A percentile compares a stretch with the other conserved stretches of the same genome.
Conservation (phyloP, 345 rosid genomes). For the Citrus hindsii region DNA sequence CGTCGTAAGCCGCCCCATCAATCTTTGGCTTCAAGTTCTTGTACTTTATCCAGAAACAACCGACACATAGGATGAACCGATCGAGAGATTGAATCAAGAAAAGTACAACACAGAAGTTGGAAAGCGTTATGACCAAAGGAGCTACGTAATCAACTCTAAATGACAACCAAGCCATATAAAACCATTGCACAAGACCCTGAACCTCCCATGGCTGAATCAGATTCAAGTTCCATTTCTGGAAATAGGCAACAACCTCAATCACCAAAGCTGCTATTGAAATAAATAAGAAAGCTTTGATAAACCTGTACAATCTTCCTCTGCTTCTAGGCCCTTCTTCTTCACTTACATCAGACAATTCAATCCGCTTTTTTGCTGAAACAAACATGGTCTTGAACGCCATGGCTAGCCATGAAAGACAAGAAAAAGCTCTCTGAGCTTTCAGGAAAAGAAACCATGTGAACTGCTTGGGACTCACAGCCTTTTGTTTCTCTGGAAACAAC, state of each 20-base stretch:
- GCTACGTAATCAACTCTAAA: conserved; percentile 72
- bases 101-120: conserved; percentile 63
- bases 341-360: conserved; percentile 33
- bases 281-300: conserved; percentile 63
- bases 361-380: conserved; percentile 58
- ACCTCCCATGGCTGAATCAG: conserved; percentile 69
- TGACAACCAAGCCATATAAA: conserved; percentile 72
- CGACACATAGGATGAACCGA: conserved; percentile 66
- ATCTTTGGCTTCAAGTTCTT: conserved; percentile 63
- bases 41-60: conserved; percentile 84
- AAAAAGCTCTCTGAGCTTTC: conserved; percentile 55
- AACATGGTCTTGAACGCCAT: conserved; percentile 32
- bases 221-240: conserved; percentile 67
- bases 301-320: conserved; percentile 67
- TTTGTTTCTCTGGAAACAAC: conserved; percentile 62
- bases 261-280: conserved; percentile 58
- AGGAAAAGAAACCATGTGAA: conserved; percentile 77
- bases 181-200: conserved; percentile 64
- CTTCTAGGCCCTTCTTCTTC: conserved; percentile 67
- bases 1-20: conserved; percentile 41
- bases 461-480: conserved; percentile 68
- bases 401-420: conserved; percentile 58
- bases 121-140: conserved; percentile 56
- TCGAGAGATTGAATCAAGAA: conserved; percentile 90
- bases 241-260: conserved; percentile 67